These are phyloP conservation scores for Lecanicillium sp. DNA, from an alignment of 2,329 filamentous ascomycete genomes.

Conservation along the genomic window DNA sequence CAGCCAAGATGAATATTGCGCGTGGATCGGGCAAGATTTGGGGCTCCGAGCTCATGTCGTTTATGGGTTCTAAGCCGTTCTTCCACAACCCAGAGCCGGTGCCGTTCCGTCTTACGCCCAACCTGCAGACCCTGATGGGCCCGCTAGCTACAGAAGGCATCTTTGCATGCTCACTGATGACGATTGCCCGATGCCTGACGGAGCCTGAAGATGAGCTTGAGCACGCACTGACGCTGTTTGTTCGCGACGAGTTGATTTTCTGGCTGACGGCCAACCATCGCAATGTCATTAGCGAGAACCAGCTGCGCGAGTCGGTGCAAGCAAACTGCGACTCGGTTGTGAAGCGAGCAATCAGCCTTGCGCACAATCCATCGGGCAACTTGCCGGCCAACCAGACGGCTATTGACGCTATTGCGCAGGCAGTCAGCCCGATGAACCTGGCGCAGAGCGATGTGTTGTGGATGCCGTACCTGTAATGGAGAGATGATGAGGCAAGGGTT, in stretches of 20 bases:
- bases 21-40: conserved; percentile 86
- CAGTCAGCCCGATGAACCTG: conserved; percentile 85
- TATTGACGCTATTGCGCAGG: conserved; percentile 86
- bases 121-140: conserved; percentile 92
- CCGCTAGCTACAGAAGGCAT: conserved; percentile 93
- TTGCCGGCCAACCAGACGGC: conserved; percentile 95
- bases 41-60: conserved; percentile 89
- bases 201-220: conserved; percentile 88
- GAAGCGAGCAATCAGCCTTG: conserved; percentile 78
- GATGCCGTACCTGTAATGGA: conserved; percentile 81
- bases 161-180: conserved; percentile 92
- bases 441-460: conserved; percentile 85
- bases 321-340: conserved; percentile 86
- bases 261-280: conserved; percentile 84
- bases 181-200: conserved; percentile 86
- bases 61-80: conserved; percentile 78
- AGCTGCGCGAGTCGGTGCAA: conserved; percentile 72
- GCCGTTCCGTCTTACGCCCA: conserved; percentile 93
- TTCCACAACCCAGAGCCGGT: conserved; percentile 95
- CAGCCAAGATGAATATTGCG: conserved; percentile 89
- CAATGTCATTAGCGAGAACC: conserved; percentile 43
- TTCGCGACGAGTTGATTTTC: conserved; percentile 95
- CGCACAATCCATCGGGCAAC: conserved; percentile 68
- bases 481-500: not conserved
- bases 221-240: conserved; percentile 87